These are phyloP conservation scores for Populus hybrid DNA, from an alignment of 441 rosid species.

Conservation along the genomic window DNA sequence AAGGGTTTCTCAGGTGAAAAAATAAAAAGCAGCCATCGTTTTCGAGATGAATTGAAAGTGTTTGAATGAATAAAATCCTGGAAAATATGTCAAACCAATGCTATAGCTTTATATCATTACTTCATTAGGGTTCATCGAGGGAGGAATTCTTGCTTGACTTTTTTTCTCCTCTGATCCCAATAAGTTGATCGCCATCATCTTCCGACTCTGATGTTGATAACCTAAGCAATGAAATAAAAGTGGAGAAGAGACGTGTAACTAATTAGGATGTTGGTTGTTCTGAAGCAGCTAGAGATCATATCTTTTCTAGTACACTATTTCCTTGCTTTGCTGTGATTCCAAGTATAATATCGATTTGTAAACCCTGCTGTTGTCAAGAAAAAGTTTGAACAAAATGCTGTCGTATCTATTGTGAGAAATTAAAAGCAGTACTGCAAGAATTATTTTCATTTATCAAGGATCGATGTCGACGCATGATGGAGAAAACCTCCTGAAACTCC, in stretches of 20 bases:
- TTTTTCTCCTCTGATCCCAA: constrained; percentile 7
- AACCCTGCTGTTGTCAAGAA: neutral
- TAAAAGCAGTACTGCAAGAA: neutral
- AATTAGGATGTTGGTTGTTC: constrained; percentile 32
- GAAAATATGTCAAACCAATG: neutral
- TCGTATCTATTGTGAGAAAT: neutral
- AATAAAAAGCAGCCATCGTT: neutral
- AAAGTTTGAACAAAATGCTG: neutral
- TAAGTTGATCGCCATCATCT: constrained; percentile 78
- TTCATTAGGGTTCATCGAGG: neutral
- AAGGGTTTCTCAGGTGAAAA: constrained; percentile 46
- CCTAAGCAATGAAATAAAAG: constrained; percentile 40
- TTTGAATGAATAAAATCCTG: neutral
- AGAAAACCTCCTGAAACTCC: neutral
- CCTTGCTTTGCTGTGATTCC: neutral
- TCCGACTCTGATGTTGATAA: constrained; percentile 72
- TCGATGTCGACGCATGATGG: neutral
- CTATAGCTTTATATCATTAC: neutral
- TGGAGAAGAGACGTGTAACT: constrained; percentile 40
- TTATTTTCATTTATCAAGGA: neutral
- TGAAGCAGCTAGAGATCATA: constrained; percentile 40
- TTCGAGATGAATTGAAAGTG: too few relatives aligned
- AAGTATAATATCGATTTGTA: neutral
- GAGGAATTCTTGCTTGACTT: neutral
- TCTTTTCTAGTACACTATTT: neutral